Evolutionary conservation across 148 eudicot genomes (phyloP).

Genomic region (Vaccinium macrocarpon): DNA sequence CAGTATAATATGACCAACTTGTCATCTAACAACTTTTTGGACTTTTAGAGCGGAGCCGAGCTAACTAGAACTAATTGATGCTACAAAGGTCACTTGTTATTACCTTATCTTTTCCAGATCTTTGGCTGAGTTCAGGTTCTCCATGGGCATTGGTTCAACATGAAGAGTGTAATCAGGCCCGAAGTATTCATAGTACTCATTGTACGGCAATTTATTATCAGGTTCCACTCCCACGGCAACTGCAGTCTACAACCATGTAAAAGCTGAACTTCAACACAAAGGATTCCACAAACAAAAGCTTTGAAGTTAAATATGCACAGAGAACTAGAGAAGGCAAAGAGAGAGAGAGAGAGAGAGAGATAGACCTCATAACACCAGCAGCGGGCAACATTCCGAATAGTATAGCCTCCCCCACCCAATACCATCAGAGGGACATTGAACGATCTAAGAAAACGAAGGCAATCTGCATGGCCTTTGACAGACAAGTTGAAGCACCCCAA

Average conservation of each 20-base stretch:
- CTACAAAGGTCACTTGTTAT: conserved; percentile 12
- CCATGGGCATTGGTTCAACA: conserved; percentile 67
- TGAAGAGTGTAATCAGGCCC: conserved; percentile 91
- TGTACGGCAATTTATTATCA: conserved; percentile 83
- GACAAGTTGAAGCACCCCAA: conserved; percentile 93
- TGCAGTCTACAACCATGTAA: conserved; percentile 60
- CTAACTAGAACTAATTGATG: not conserved
- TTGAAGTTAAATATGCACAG: not conserved
- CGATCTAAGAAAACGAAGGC: conserved; percentile 83
- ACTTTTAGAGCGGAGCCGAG: not conserved
- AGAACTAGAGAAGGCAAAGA: too few species aligned
- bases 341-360: conserved; percentile 22
- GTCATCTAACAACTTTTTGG: not conserved
- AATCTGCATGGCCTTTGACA: conserved; percentile 93
- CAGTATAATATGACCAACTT: not conserved
- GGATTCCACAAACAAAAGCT: not conserved
- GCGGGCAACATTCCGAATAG: conserved; percentile 92
- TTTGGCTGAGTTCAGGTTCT: conserved; percentile 64
- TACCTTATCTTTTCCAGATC: conserved; percentile 88
- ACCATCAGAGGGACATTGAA: conserved; percentile 94
- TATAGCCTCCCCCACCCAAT: conserved; percentile 94
- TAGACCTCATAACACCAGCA: conserved; percentile 98
- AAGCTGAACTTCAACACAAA: conserved; percentile 5
- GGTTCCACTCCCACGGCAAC: conserved; percentile 94
- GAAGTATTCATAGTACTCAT: conserved; percentile 81